Evolutionary conservation across 2,329 filamentous ascomycete species (phyloP).

Genomic region (Boeremia exigua): DNA sequence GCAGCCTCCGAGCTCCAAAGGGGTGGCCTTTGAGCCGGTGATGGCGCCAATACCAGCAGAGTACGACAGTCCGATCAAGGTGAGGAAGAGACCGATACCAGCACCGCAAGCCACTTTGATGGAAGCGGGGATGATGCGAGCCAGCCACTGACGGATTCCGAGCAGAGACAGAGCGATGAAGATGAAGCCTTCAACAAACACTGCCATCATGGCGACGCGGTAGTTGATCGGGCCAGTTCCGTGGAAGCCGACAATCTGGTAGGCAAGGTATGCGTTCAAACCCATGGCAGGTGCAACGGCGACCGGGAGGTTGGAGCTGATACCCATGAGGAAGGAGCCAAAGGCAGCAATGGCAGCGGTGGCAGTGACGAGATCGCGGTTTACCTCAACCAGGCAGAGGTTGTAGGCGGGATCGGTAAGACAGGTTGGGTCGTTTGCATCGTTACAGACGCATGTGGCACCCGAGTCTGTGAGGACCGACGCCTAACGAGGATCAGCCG

Average conservation of each 20-base stretch:
- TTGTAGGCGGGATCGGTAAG: constrained; percentile 63
- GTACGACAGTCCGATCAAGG: constrained; percentile 79
- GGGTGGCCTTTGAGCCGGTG: constrained; percentile 69
- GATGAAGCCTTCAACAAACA: constrained; percentile 87
- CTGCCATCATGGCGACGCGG: constrained; percentile 77
- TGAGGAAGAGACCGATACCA: constrained; percentile 85
- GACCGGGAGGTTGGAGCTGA: constrained; percentile 80
- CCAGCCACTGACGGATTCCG: constrained; percentile 74
- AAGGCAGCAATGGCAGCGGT: constrained; percentile 85
- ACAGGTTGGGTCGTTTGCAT: constrained; percentile 59
- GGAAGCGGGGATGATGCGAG: constrained; percentile 69
- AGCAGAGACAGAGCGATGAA: constrained; percentile 79
- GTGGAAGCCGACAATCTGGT: constrained; percentile 78
- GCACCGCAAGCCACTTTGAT: constrained; percentile 93
- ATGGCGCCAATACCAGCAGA: constrained; percentile 81
- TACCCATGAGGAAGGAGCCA: constrained; percentile 79
- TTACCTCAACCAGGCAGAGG: constrained; percentile 67
- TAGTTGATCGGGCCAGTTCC: constrained; percentile 73
- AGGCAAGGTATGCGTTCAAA: constrained; percentile 88
- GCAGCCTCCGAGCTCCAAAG: constrained; percentile 79
- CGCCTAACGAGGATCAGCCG: constrained; percentile 25
- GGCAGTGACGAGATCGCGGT: constrained; percentile 81
- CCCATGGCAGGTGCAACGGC: constrained; percentile 78
- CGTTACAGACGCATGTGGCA: constrained; percentile 77
- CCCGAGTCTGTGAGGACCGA: constrained; percentile 74